phyloP scores from a whole-genome alignment of 805 yeast genomes.

The Ogataea trehalophila region DNA sequence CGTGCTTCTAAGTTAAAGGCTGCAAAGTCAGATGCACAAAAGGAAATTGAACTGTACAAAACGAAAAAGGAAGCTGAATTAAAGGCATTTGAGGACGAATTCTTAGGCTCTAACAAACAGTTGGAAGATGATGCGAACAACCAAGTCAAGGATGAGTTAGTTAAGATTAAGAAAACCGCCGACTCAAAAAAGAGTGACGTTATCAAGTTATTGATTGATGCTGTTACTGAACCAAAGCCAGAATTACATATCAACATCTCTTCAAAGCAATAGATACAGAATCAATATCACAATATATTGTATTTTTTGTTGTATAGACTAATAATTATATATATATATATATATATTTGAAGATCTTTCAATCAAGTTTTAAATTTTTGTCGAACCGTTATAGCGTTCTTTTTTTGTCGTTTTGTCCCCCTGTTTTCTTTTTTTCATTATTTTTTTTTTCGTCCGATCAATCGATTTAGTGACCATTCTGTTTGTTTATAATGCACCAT shows the following conservation, averaged over 20 bases:
- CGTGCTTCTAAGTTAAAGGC: constrained; percentile 87
- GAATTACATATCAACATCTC: constrained; percentile 66
- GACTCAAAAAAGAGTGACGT: constrained; percentile 60
- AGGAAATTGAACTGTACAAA: constrained; percentile 85
- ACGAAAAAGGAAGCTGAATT: constrained; percentile 78
- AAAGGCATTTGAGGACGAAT: constrained; percentile 63
- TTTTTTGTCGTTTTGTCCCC: not conserved
- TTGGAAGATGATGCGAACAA: constrained; percentile 77
- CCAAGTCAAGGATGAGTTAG: constrained; percentile 65
- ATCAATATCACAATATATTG: no score
- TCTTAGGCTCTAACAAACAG: constrained; percentile 68
- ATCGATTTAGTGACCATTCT: no score
- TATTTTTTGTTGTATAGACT: no score
- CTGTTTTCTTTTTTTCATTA: not conserved
- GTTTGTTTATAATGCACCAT: no score
- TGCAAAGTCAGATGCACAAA: constrained; percentile 88
- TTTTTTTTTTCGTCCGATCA: not conserved
- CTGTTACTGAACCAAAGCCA: constrained; percentile 75
- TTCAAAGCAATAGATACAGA: constrained; percentile 3
- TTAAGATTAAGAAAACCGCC: constrained; percentile 59
- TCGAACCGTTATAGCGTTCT: no score
- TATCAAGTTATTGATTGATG: constrained; percentile 69
- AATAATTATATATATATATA: no score
- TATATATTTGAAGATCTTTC: no score
- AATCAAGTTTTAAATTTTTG: no score